A percentile compares a stretch with the other conserved stretches of the same genome.
Conservation (phyloP, 139 green algal species). For the Desmodesmus armatus region DNA sequence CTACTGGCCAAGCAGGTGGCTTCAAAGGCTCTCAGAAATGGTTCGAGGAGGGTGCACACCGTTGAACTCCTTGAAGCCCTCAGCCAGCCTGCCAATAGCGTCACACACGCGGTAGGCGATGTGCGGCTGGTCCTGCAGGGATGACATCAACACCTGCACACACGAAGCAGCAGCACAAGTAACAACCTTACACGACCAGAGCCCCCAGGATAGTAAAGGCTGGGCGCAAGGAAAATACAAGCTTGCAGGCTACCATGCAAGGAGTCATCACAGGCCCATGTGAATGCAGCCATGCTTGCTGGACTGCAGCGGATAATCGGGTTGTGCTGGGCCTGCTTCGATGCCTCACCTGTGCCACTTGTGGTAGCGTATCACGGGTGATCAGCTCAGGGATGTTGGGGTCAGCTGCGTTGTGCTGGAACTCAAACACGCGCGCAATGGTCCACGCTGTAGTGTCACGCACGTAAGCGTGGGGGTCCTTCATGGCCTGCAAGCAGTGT, state of each 20-base stretch:
- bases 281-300: not conserved
- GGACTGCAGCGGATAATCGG: no score
- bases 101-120: conserved; percentile 90
- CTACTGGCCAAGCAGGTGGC: no score
- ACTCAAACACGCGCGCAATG: conserved; percentile 95
- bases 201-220: no score
- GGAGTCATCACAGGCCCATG: no score
- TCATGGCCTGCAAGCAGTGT: conserved; percentile 50
- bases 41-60: no score
- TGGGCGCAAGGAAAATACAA: no score
- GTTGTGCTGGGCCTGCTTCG: no score
- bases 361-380: conserved; percentile 65
- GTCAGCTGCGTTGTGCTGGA: conserved; percentile 78
- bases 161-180: not conserved
- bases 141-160: conserved; percentile 68
- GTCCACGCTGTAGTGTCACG: conserved; percentile 98
- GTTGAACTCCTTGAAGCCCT: conserved; percentile 67
- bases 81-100: conserved; percentile 86
- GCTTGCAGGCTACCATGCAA: no score
- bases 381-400: conserved; percentile 68
- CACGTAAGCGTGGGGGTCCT: conserved; percentile 85
- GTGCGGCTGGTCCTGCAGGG: conserved; percentile 82
- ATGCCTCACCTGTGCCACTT: conserved; percentile 15
- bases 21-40: no score
- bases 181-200: not conserved